phyloP scores from a whole-genome alignment of 2,329 filamentous ascomycete genomes.

The Aspergillus puulaauensis region DNA sequence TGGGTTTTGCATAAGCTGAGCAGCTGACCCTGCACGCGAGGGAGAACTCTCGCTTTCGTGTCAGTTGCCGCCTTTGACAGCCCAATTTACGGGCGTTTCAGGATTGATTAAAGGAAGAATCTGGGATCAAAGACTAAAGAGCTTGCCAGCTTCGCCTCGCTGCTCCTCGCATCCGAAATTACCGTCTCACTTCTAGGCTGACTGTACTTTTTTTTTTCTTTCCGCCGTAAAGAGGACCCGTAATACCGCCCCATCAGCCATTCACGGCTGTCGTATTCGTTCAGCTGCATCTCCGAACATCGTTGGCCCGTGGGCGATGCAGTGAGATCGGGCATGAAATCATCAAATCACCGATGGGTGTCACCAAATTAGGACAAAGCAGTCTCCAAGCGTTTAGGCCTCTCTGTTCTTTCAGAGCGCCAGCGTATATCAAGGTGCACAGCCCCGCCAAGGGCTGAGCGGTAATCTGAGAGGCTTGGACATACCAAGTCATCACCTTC shows the following conservation, averaged over 20 bases:
- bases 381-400: neutral
- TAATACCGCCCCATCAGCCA: neutral
- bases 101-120: constrained; percentile 7
- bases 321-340: constrained; percentile 4
- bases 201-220: neutral
- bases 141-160: neutral
- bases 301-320: neutral
- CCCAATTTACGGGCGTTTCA: constrained; percentile 5
- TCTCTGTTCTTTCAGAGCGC: neutral
- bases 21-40: neutral
- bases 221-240: neutral
- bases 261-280: neutral
- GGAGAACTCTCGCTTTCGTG: neutral
- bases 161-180: constrained; percentile 1
- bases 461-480: neutral
- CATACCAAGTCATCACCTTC: neutral
- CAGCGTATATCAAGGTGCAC: neutral
- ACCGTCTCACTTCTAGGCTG: neutral
- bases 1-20: neutral
- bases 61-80: neutral
- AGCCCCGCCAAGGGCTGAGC: neutral
- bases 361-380: neutral
- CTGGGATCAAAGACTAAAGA: neutral
- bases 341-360: neutral
- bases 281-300: neutral